Evolutionary conservation across 164 flowering plant species (phyloP).

Genomic region (Cinnamomum chago): DNA sequence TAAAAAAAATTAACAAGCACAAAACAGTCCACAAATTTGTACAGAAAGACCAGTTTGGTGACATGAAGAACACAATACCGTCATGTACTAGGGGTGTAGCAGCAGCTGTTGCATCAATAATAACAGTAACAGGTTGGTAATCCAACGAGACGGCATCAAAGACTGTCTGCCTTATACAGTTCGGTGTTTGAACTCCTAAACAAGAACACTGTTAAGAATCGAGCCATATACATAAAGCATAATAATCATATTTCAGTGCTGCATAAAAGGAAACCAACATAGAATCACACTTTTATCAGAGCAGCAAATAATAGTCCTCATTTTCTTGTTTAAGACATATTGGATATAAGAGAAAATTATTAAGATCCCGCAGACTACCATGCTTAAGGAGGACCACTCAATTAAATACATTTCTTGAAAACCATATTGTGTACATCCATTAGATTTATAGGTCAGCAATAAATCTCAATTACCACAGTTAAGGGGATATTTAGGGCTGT

Average conservation of each 20-base stretch:
- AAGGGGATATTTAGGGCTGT: too few species aligned
- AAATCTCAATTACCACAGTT: too few species aligned
- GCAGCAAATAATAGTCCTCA: not conserved
- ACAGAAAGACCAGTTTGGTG: not conserved
- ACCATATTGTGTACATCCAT: too few species aligned
- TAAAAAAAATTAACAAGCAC: not conserved
- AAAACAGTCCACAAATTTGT: not conserved
- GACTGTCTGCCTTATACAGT: slow-evolving; percentile 90
- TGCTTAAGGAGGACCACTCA: too few species aligned
- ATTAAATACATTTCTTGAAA: too few species aligned
- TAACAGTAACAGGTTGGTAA: slow-evolving; percentile 65
- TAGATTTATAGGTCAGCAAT: too few species aligned
- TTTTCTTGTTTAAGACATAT: not conserved
- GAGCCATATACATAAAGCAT: not conserved
- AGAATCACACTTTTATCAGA: not conserved
- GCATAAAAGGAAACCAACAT: not conserved
- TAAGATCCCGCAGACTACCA: too few species aligned
- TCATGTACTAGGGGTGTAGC: slow-evolving; percentile 72
- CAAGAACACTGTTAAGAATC: not conserved
- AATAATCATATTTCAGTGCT: not conserved
- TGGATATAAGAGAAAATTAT: too few species aligned
- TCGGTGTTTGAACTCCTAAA: slow-evolving; percentile 95
- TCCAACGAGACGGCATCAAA: slow-evolving; percentile 92
- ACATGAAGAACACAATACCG: slow-evolving; percentile 32
- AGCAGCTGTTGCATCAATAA: slow-evolving; percentile 94